phyloP scores from a whole-genome alignment of 768 basidiomycete species.

The Xerocomus spinulosus region DNA sequence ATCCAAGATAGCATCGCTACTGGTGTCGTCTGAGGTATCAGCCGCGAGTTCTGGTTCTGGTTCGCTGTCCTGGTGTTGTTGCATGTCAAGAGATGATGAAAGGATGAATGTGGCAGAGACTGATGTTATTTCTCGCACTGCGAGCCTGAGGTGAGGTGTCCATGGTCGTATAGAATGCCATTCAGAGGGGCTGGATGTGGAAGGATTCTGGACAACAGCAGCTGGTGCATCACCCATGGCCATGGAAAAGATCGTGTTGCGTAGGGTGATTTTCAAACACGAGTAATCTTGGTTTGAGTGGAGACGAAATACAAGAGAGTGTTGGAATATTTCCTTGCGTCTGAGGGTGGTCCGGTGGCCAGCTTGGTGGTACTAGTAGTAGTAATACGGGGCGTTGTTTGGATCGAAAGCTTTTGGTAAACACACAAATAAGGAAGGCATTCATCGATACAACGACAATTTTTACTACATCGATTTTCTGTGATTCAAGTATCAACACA shows the following conservation, averaged over 20 bases:
- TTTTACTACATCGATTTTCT: too few relatives aligned
- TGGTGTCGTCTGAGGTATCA: constrained; percentile 35
- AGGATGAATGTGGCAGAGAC: constrained; percentile 74
- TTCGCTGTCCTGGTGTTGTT: constrained; percentile 13
- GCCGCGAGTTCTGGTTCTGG: constrained; percentile 27
- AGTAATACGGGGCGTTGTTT: constrained; percentile 18
- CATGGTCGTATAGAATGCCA: constrained; percentile 80
- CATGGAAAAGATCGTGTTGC: not conserved
- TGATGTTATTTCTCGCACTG: constrained; percentile 77
- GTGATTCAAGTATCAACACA: too few relatives aligned
- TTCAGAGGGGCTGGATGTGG: constrained; percentile 23
- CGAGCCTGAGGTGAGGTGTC: constrained; percentile 64
- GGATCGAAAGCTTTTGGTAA: constrained; percentile 27
- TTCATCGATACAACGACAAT: not conserved
- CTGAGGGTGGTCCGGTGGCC: not conserved
- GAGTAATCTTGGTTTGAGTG: not conserved
- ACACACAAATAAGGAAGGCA: constrained; percentile 12
- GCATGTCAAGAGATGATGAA: constrained; percentile 45
- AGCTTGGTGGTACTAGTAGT: not conserved
- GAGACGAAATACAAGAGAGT: not conserved
- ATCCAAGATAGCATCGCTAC: constrained; percentile 29
- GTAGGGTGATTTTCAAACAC: not conserved
- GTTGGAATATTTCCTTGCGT: not conserved
- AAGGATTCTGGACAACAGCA: constrained; percentile 4
- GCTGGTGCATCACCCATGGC: constrained; percentile 19